Conservation (phyloP, 768 basidiomycete genomes). For the Suillus americanus region DNA sequence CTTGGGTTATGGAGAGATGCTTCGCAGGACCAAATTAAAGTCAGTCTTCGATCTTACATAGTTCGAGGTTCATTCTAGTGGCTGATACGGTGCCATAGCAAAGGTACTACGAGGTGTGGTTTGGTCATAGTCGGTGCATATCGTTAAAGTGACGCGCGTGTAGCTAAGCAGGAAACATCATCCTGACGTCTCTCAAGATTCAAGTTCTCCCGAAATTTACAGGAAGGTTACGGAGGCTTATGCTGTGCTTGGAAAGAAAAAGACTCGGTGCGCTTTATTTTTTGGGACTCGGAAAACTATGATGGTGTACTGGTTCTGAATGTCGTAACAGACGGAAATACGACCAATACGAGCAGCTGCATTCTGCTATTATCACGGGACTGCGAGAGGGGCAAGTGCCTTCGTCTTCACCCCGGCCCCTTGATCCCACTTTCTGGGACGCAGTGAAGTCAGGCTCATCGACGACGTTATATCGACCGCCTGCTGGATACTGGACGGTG, state of each 20-base stretch:
- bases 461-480: background rate
- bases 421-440: constrained; percentile 4
- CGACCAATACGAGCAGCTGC: background rate
- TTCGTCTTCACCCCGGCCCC: background rate
- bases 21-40: constrained; percentile 3
- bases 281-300: background rate
- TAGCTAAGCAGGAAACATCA: constrained; percentile 1
- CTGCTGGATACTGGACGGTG: background rate
- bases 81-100: background rate
- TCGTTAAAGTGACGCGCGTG: background rate
- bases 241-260: constrained; percentile 1
- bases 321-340: background rate
- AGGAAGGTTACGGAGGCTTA: background rate
- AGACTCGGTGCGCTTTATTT: background rate
- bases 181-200: constrained; percentile 1
- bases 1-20: constrained; percentile 4
- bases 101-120: constrained; percentile 3
- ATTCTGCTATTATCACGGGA: background rate
- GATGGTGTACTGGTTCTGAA: background rate
- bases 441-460: background rate
- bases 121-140: background rate
- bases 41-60: background rate
- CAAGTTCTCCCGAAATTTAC: background rate
- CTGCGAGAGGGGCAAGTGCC: background rate
- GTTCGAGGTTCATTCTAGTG: background rate